Evolutionary conservation across 2,329 filamentous ascomycete genomes (phyloP).

Genomic region (Phaeosphaeria sp.): DNA sequence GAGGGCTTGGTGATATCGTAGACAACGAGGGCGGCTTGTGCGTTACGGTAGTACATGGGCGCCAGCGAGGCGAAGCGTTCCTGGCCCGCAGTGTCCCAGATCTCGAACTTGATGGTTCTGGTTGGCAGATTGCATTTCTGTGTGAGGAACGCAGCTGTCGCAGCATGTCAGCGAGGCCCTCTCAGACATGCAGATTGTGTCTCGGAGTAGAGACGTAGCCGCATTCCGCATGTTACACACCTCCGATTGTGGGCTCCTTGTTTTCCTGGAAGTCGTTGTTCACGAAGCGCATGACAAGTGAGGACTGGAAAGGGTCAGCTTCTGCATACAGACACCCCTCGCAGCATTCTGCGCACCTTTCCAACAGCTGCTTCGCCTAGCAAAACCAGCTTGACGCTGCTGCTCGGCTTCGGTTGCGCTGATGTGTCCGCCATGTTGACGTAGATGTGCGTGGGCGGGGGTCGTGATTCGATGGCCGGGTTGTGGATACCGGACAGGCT

Average conservation of each 20-base stretch:
- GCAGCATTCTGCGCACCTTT: conserved; percentile 71
- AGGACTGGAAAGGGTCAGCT: conserved; percentile 68
- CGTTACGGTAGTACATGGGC: conserved; percentile 99
- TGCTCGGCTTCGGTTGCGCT: conserved; percentile 87
- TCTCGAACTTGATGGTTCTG: conserved; percentile 73
- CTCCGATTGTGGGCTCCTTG: conserved; percentile 98
- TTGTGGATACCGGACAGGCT: not conserved
- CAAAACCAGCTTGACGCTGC: conserved; percentile 98
- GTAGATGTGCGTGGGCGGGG: conserved; percentile 2
- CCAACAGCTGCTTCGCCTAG: conserved; percentile 97
- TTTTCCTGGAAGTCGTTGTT: conserved; percentile 99
- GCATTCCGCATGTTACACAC: conserved; percentile 58
- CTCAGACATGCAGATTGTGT: not conserved
- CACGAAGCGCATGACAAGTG: conserved; percentile 95
- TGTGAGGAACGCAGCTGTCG: conserved; percentile 89
- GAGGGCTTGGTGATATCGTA: conserved; percentile 98
- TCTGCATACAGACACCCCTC: not conserved
- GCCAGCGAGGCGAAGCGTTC: conserved; percentile 96
- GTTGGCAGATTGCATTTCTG: conserved; percentile 97
- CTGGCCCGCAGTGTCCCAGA: conserved; percentile 98
- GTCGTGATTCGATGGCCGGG: not conserved
- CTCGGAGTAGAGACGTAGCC: conserved; percentile 4
- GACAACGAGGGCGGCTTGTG: conserved; percentile 94
- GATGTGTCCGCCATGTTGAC: conserved; percentile 72
- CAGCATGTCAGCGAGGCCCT: conserved; percentile 9